These are phyloP conservation scores for Clavispora phyllophila DNA, from an alignment of 805 yeast genomes.

Conservation along the genomic window DNA sequence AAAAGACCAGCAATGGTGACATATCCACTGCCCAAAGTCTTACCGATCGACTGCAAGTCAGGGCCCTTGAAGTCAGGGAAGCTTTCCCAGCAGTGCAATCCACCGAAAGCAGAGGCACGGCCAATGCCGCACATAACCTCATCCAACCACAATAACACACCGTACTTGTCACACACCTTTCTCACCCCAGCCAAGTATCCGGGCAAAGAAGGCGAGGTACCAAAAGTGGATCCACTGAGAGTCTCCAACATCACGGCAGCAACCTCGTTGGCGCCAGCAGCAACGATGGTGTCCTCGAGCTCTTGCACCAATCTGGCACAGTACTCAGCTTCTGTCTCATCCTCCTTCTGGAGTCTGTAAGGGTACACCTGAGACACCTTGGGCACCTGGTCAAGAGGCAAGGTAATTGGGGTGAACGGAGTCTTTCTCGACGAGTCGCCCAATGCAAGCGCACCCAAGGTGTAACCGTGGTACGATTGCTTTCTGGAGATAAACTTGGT, in stretches of 20 bases:
- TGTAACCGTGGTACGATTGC: slow-evolving; percentile 16
- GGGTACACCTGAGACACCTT: slow-evolving; percentile 13
- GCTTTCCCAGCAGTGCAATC: slow-evolving; percentile 45
- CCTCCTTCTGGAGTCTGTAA: slow-evolving; percentile 8
- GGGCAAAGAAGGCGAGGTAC: slow-evolving; percentile 17
- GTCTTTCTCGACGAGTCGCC: slow-evolving; percentile 8
- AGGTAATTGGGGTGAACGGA: slow-evolving; percentile 7
- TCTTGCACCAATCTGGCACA: slow-evolving; percentile 10
- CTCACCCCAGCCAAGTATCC: slow-evolving; percentile 31
- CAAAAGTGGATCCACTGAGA: slow-evolving; percentile 23
- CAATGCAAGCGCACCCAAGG: slow-evolving; percentile 13
- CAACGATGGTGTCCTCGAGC: slow-evolving; percentile 11
- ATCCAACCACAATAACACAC: slow-evolving; percentile 45
- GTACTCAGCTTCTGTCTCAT: slow-evolving; percentile 9
- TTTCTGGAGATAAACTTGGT: slow-evolving; percentile 10
- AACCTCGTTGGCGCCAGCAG: slow-evolving; percentile 15
- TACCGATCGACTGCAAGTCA: slow-evolving; percentile 14
- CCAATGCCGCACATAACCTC: slow-evolving; percentile 60
- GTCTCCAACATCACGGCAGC: slow-evolving; percentile 22
- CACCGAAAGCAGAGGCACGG: slow-evolving; percentile 40
- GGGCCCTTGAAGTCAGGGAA: slow-evolving; percentile 21
- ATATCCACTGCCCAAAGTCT: slow-evolving; percentile 13
- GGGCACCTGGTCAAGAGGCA: slow-evolving; percentile 9
- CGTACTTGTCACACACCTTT: slow-evolving; percentile 48
- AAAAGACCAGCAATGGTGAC: slow-evolving; percentile 15